Evolutionary conservation across 495 filamentous ascomycete species (phyloP).

Genomic region (Aspergillus saccharolyticus): DNA sequence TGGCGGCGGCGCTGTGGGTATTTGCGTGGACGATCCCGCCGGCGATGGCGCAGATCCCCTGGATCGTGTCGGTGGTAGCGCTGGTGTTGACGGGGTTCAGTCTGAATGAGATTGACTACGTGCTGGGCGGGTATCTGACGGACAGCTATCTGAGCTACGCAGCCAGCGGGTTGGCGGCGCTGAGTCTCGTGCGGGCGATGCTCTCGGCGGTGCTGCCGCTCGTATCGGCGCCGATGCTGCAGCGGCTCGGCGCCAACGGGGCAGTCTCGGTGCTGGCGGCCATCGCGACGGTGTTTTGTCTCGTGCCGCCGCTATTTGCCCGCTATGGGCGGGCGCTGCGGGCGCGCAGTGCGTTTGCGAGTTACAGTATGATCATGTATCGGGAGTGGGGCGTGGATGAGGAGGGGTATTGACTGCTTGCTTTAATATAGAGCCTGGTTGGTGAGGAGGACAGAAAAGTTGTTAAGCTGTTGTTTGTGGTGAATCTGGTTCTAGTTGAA

Average conservation of each 20-base stretch:
- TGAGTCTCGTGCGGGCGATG: constrained; percentile 44
- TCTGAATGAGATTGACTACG: constrained; percentile 48
- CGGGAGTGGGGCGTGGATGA: constrained; percentile 26
- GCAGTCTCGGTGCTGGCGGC: constrained; percentile 42
- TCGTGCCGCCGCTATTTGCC: constrained; percentile 41
- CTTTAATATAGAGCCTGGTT: not conserved
- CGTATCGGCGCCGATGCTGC: constrained; percentile 43
- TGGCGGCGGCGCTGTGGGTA: constrained; percentile 46
- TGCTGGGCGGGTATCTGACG: constrained; percentile 49
- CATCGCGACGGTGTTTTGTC: constrained; percentile 43
- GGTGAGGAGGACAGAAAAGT: not conserved
- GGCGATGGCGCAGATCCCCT: constrained; percentile 23
- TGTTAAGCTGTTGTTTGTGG: too few relatives aligned
- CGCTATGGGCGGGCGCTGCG: constrained; percentile 43
- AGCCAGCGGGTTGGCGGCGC: constrained; percentile 47
- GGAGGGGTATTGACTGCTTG: constrained; percentile 16
- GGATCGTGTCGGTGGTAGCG: constrained; percentile 41
- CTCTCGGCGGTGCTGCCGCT: constrained; percentile 45
- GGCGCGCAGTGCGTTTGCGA: constrained; percentile 44
- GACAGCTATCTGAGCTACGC: constrained; percentile 52
- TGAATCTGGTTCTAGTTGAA: too few relatives aligned
- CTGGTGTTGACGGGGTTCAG: constrained; percentile 48
- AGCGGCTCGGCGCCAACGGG: constrained; percentile 37
- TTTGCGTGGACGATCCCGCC: constrained; percentile 51
- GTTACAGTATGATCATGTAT: constrained; percentile 41